Percentiles rank a stretch among this genome's conserved stretches.
Evolutionary conservation across 1,139 yeast genomes (phyloP).

Genomic region (Candida labiduridarum): DNA sequence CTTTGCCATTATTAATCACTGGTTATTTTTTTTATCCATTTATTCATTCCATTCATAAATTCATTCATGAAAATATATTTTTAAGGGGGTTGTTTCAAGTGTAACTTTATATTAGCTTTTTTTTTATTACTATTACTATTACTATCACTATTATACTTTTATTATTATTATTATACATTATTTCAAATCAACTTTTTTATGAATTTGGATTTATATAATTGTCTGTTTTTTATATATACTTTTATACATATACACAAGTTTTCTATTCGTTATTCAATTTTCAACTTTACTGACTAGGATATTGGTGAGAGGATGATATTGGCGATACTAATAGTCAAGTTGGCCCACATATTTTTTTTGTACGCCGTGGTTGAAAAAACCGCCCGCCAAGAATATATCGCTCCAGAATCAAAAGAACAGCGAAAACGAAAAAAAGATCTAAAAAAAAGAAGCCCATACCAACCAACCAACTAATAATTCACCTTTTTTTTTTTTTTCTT

Average conservation of each 20-base stretch:
- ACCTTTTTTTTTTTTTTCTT: too few relatives aligned
- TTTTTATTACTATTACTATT: conserved; percentile 5
- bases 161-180: conserved; percentile 6
- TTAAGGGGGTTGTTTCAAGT: conserved; percentile 8
- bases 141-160: not conserved
- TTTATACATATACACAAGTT: conserved; percentile 8
- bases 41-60: conserved; percentile 4
- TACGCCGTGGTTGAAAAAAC: too few relatives aligned
- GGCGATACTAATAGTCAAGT: too few relatives aligned
- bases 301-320: too few relatives aligned
- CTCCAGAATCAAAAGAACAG: not conserved
- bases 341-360: too few relatives aligned
- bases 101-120: conserved; percentile 12
- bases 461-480: too few relatives aligned
- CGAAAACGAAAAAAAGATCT: not conserved
- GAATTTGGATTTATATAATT: not conserved
- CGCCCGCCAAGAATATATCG: too few relatives aligned
- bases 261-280: not conserved
- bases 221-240: conserved; percentile 5
- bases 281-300: too few relatives aligned
- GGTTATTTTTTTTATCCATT: not conserved
- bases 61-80: conserved; percentile 4
- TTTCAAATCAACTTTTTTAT: conserved; percentile 1
- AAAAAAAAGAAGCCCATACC: not conserved
- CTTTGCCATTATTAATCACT: not conserved